Conservation (phyloP, 768 basidiomycete genomes). For the Hysterangium stoloniferum region DNA sequence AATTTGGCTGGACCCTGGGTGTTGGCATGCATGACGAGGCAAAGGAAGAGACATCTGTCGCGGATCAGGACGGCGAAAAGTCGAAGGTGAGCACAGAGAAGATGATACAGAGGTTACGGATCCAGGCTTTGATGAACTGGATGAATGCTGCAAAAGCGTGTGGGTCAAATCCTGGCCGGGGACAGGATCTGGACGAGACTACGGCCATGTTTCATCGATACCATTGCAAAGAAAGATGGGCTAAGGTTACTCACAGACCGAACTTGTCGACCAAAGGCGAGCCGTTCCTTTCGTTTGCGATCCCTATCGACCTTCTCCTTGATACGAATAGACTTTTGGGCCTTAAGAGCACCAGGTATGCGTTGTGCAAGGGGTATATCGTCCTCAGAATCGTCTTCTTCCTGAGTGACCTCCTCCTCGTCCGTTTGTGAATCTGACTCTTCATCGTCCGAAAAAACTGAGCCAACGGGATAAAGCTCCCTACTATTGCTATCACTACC, state of each 20-base stretch:
- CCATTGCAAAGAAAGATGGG: too few species aligned
- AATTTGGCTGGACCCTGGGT: too few species aligned
- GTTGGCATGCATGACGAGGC: too few species aligned
- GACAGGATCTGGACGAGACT: neutral
- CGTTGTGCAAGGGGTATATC: slow-evolving; percentile 78
- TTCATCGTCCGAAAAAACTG: neutral
- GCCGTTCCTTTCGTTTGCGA: neutral
- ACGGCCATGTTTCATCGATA: neutral
- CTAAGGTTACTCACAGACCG: too few species aligned
- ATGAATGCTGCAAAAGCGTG: neutral
- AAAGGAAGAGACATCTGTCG: too few species aligned
- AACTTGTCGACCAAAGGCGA: too few species aligned
- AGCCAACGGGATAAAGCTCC: too few species aligned
- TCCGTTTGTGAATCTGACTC: neutral
- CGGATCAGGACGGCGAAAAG: too few species aligned
- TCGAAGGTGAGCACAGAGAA: too few species aligned
- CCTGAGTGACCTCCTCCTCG: neutral
- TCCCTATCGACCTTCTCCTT: slow-evolving; percentile 59
- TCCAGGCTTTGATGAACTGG: too few species aligned
- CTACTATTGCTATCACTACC: too few species aligned
- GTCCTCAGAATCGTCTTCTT: slow-evolving; percentile 44
- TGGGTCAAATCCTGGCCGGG: neutral
- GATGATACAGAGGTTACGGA: too few species aligned
- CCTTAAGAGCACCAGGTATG: slow-evolving; percentile 75
- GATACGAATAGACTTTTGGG: slow-evolving; percentile 71